Evolutionary conservation across 2,329 filamentous ascomycete species (phyloP).

Genomic region (Microdochium nivale): DNA sequence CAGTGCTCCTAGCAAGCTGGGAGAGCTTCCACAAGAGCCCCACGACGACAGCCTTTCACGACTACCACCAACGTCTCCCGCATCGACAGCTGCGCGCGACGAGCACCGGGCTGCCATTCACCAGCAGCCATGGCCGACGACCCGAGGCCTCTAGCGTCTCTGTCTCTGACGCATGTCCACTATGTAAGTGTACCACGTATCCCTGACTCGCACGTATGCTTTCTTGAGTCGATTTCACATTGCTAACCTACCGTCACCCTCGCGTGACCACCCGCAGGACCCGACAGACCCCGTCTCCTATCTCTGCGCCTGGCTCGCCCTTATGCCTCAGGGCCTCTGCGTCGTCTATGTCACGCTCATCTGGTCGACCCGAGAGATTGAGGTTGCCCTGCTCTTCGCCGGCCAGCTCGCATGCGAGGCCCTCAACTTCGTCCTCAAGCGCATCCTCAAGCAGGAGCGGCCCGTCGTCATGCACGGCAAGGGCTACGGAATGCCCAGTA

Average conservation of each 20-base stretch:
- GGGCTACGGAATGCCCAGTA: conserved; percentile 94
- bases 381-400: conserved; percentile 81
- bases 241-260: conserved; percentile 2
- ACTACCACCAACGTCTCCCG: not conserved
- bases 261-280: conserved; percentile 53
- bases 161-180: conserved; percentile 92
- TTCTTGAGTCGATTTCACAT: no score
- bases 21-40: conserved; percentile 1
- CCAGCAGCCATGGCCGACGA: conserved; percentile 22
- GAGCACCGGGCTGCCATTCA: not conserved
- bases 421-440: conserved; percentile 82
- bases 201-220: no score
- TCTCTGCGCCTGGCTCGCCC: conserved; percentile 85
- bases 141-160: conserved; percentile 62
- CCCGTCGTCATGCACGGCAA: conserved; percentile 79
- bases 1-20: no score
- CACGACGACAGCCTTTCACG: not conserved
- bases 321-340: conserved; percentile 85
- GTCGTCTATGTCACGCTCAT: conserved; percentile 84
- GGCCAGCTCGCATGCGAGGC: conserved; percentile 90
- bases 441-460: conserved; percentile 84
- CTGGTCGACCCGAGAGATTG: conserved; percentile 84
- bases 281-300: conserved; percentile 78
- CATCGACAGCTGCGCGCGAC: not conserved
- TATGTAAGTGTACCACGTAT: conserved; percentile 55